Percentiles rank a stretch among this genome's conserved stretches.
These are phyloP conservation scores for Phytophthora sp. DNA, from an alignment of 352 stramenopile genomes.

Conservation along the genomic window DNA sequence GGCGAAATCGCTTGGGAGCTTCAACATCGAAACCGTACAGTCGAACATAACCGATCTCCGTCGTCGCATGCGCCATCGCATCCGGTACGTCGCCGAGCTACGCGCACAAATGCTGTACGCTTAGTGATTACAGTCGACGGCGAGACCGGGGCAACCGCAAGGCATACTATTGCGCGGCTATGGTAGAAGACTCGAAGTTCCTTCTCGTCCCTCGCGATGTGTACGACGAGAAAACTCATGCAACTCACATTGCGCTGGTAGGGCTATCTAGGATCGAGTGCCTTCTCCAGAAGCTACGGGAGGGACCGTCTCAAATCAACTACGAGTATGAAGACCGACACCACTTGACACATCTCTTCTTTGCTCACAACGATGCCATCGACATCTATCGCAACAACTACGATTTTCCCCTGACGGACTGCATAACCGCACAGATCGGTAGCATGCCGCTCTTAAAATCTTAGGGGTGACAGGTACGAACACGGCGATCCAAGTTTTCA, in stretches of 20 bases:
- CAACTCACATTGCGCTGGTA: not conserved
- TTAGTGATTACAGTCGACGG: not conserved
- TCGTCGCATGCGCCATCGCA: slow-evolving; percentile 2
- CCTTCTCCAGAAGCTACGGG: not conserved
- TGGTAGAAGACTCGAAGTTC: not conserved
- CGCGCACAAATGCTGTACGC: not conserved
- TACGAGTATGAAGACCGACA: not conserved
- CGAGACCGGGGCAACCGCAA: slow-evolving; percentile 1
- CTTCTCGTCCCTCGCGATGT: not conserved
- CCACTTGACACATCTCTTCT: slow-evolving; percentile 13
- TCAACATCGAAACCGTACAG: not conserved
- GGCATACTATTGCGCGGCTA: not conserved
- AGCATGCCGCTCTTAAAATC: slow-evolving; percentile 32
- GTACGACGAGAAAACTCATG: too few species aligned
- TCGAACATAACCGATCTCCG: slow-evolving; percentile 3
- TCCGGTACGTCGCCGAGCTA: too few species aligned
- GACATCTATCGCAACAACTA: slow-evolving; percentile 15
- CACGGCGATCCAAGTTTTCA: slow-evolving; percentile 21
- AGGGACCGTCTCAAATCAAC: not conserved
- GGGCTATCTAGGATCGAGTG: slow-evolving; percentile 3
- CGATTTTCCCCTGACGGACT: slow-evolving; percentile 28
- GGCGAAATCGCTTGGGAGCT: not conserved
- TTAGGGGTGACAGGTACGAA: slow-evolving; percentile 32
- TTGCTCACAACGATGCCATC: slow-evolving; percentile 12
- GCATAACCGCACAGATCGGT: slow-evolving; percentile 28